Evolutionary conservation across 495 filamentous ascomycete species (phyloP), one percentile per base, ranked within the genome.

Genomic region (Rhypophila decipiens): DNA sequence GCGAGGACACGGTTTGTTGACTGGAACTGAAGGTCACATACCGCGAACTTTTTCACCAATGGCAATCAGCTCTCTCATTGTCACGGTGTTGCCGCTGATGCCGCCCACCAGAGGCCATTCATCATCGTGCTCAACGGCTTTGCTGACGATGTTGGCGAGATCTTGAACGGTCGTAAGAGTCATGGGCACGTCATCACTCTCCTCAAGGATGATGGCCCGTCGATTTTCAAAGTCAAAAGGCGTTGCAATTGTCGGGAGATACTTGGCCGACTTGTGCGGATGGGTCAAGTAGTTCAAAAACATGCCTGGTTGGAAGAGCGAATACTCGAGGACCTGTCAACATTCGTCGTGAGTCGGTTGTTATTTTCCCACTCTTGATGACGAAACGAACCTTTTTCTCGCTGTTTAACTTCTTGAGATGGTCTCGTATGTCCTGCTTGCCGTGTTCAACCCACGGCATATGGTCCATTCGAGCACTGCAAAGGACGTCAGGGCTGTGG

Each of bases 71-170:
- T 79, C 46, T 5, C 49, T 46, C 12, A 77, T 37, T 0, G 72
- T 59, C 20, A 78, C 22, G 19, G 49, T 54, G 27, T 65, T 70
- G 5, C 79, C 79, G 19, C 54, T 46, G 44, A 82, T 75, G 3
- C 78, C 79, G 4, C 78, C 69, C 17, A 68, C 48, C 13, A 59
- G 51, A 5, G 79, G 78, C 79, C 79, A 82, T 51, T 68, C 65
- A 15, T 74, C 77, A 9, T 75, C 67, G 41, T 65, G 76, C 0
- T 79, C 77, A 20, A 82, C 58, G 3, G 78, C 77, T 50, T 45
- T 40, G 33, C 61, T 69, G 0, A 84, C 67, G 9, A 78, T 60
- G 5, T 49, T 53, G 17, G 66, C 67, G 17, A 79, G 31, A 55
- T 82, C 79, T 33, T 66, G 48, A 1, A 69, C 67, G 0, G 74